Conservation (phyloP, 441 rosid species). For the Corymbia calophylla region DNA sequence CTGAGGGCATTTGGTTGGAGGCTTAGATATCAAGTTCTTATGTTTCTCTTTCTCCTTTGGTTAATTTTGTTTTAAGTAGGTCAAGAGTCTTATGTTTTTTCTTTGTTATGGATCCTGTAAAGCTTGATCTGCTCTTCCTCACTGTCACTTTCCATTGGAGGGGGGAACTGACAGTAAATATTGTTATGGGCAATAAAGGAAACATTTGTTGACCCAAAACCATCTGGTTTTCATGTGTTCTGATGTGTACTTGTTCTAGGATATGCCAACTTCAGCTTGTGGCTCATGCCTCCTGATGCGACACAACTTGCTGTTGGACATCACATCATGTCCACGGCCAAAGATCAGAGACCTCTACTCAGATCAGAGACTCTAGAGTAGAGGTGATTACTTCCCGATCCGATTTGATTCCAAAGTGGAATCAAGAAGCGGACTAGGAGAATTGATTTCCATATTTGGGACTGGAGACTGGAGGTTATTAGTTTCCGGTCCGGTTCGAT, state of each 20-base stretch:
- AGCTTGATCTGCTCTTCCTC: background rate
- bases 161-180: background rate
- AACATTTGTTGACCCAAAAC: background rate
- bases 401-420: too few relatives aligned
- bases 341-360: background rate
- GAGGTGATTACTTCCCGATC: too few relatives aligned
- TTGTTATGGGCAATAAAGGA: background rate
- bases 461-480: too few relatives aligned
- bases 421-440: too few relatives aligned
- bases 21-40: background rate
- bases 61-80: background rate
- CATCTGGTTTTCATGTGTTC: background rate
- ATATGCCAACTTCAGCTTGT: background rate
- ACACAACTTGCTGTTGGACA: background rate
- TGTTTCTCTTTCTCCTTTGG: background rate
- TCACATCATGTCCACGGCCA: background rate
- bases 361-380: background rate
- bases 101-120: background rate
- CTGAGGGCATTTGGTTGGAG: conserved; percentile 14
- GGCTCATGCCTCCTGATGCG: background rate
- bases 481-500: too few relatives aligned
- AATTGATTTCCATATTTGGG: too few relatives aligned
- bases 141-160: background rate
- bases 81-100: background rate
- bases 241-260: background rate